A percentile compares a stretch with the other conserved stretches of the same genome.
Conservation (phyloP, 2,329 filamentous ascomycete genomes). For the Calonectria pteridis region DNA sequence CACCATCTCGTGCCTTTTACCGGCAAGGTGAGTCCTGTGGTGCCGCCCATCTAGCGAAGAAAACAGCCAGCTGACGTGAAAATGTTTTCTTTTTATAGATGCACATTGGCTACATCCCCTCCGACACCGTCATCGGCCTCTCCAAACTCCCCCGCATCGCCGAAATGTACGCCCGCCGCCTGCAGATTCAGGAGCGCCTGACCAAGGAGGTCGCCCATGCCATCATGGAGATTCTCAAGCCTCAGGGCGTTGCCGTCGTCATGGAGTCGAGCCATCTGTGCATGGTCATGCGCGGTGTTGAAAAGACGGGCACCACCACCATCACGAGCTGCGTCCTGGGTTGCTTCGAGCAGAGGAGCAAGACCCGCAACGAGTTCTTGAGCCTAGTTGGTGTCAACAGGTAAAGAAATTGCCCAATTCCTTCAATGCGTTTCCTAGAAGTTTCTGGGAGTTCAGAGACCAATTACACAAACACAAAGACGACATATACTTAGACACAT, state of each 20-base stretch:
- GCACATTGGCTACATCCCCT: constrained; percentile 98
- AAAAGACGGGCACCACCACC: constrained; percentile 88
- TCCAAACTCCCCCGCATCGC: constrained; percentile 96
- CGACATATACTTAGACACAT: neutral
- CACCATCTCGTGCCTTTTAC: constrained; percentile 97
- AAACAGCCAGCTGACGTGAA: neutral
- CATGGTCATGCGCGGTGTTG: constrained; percentile 99
- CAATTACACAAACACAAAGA: neutral
- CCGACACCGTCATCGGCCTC: constrained; percentile 90
- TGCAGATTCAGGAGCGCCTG: constrained; percentile 96
- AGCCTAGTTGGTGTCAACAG: constrained; percentile 77
- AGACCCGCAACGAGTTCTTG: constrained; percentile 96
- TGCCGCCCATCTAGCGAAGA: neutral
- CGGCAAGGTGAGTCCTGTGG: constrained; percentile 76
- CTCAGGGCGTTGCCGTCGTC: constrained; percentile 94
- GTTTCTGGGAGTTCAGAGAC: neutral
- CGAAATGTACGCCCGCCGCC: constrained; percentile 93
- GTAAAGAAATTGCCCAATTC: neutral
- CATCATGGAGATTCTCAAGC: constrained; percentile 91
- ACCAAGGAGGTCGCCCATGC: constrained; percentile 97
- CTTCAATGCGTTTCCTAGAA: neutral
- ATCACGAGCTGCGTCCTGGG: constrained; percentile 99
- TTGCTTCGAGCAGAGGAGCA: constrained; percentile 91
- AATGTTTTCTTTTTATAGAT: constrained; percentile 70
- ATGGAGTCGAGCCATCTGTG: constrained; percentile 98